A percentile compares a stretch with the other conserved stretches of the same genome.
These are phyloP conservation scores for Acanthamoeba healyi DNA, from an alignment of 208 protist species.

Conservation along the genomic window DNA sequence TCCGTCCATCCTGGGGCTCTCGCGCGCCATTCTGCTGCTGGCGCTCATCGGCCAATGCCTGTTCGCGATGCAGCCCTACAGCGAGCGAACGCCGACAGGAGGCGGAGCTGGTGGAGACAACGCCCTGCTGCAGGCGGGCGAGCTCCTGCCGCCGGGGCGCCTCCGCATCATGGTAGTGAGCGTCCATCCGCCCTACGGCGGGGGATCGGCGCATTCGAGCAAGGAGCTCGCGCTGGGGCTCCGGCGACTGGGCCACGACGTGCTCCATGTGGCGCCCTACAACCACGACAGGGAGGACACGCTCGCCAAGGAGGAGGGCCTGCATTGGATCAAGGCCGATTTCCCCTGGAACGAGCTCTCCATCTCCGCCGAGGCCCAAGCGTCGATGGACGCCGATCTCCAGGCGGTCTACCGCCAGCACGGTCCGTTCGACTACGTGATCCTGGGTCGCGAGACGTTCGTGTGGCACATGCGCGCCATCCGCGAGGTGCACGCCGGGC, in stretches of 20 bases:
- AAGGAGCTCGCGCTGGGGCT: conserved; percentile 21
- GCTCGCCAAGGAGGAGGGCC: not conserved
- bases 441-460: conserved; percentile 27
- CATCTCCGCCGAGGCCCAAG: conserved; percentile 10
- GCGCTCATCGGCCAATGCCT: conserved; percentile 36
- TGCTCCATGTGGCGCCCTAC: conserved; percentile 37
- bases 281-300: not conserved
- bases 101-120: not conserved
- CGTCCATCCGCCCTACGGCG: conserved; percentile 51
- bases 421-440: conserved; percentile 26
- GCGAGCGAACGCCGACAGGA: not conserved
- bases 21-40: not conserved
- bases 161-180: conserved; percentile 30
- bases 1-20: not conserved
- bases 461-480: conserved; percentile 38
- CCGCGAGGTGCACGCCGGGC: not conserved
- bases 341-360: conserved; percentile 45
- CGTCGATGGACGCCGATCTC: conserved; percentile 36
- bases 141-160: not conserved
- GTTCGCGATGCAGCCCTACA: conserved; percentile 49
- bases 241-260: not conserved
- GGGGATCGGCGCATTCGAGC: conserved; percentile 32
- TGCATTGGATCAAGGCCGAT: conserved; percentile 48
- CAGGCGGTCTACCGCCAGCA: not conserved
- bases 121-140: not conserved